These are phyloP conservation scores for Trichoderma citrinoviride DNA, from an alignment of 2,329 filamentous ascomycete species.

Conservation along the genomic window DNA sequence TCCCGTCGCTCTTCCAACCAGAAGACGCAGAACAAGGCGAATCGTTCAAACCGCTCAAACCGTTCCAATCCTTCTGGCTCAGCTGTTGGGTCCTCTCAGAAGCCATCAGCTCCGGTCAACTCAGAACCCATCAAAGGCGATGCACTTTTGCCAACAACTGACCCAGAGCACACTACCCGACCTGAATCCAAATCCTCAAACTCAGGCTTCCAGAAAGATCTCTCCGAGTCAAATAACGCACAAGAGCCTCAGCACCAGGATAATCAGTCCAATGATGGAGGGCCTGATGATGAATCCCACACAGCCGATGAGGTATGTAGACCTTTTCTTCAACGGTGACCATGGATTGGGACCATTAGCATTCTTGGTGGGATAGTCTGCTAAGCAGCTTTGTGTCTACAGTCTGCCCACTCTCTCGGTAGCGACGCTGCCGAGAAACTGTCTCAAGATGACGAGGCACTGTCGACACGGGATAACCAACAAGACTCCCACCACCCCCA, in stretches of 20 bases:
- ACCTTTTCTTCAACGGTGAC: not conserved
- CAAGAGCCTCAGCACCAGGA: not conserved
- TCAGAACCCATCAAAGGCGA: not conserved
- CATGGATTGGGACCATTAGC: not conserved
- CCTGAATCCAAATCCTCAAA: not conserved
- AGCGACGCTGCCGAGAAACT: not conserved
- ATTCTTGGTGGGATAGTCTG: not conserved
- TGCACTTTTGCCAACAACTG: not conserved
- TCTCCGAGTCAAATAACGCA: not conserved
- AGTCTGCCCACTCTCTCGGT: not conserved
- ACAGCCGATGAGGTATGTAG: slow-evolving; percentile 2
- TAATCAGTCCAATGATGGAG: not conserved
- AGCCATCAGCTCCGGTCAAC: not conserved
- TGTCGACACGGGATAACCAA: not conserved
- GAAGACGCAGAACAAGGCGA: slow-evolving; percentile 23
- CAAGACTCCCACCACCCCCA: not conserved
- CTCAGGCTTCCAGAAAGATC: not conserved
- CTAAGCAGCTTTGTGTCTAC: not conserved
- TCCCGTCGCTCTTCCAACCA: slow-evolving; percentile 28
- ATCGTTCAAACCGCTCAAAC: not conserved
- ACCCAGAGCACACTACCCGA: not conserved
- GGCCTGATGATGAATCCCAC: not conserved
- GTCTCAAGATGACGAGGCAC: not conserved
- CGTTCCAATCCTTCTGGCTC: not conserved
- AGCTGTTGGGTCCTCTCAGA: not conserved